A percentile compares a stretch with the other conserved stretches of the same genome.
Evolutionary conservation across 2,329 filamentous ascomycete genomes (phyloP).

Genomic region (Xylaria digitata): DNA sequence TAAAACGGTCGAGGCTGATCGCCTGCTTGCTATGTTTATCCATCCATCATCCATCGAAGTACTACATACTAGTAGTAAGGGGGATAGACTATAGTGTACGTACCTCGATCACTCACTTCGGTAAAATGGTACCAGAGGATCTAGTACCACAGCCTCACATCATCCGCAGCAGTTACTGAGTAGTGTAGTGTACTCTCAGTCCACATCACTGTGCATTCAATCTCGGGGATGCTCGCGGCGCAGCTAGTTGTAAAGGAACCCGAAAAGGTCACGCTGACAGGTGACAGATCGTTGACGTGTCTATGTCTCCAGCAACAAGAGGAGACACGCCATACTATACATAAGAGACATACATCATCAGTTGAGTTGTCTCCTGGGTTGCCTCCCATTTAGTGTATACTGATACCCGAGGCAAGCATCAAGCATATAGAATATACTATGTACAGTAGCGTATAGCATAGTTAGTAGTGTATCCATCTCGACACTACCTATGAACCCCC

Average conservation of each 20-base stretch:
- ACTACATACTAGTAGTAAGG: too few species aligned
- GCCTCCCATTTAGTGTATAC: constrained; percentile 1
- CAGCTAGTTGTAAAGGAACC: constrained; percentile 12
- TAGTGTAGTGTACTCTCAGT: not conserved
- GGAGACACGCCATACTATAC: constrained; percentile 1
- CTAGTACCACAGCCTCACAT: constrained; percentile 31
- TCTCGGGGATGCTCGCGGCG: not conserved
- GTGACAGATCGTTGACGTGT: constrained; percentile 27
- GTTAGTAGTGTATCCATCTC: not conserved
- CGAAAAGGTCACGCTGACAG: constrained; percentile 19
- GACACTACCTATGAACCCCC: not conserved
- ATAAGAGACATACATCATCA: not conserved
- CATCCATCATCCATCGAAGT: not conserved
- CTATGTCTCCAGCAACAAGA: constrained; percentile 21
- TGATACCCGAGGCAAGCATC: not conserved
- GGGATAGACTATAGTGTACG: too few species aligned
- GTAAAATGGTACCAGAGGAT: constrained; percentile 10
- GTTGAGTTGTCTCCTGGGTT: constrained; percentile 20
- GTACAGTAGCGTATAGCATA: too few species aligned
- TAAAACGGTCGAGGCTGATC: constrained; percentile 14
- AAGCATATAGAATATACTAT: not conserved
- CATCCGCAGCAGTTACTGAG: constrained; percentile 3
- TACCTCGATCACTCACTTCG: constrained; percentile 1
- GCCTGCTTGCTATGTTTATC: not conserved
- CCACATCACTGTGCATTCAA: constrained; percentile 13